phyloP scores from a whole-genome alignment of 495 filamentous ascomycete species.

The Penicillium manginii region DNA sequence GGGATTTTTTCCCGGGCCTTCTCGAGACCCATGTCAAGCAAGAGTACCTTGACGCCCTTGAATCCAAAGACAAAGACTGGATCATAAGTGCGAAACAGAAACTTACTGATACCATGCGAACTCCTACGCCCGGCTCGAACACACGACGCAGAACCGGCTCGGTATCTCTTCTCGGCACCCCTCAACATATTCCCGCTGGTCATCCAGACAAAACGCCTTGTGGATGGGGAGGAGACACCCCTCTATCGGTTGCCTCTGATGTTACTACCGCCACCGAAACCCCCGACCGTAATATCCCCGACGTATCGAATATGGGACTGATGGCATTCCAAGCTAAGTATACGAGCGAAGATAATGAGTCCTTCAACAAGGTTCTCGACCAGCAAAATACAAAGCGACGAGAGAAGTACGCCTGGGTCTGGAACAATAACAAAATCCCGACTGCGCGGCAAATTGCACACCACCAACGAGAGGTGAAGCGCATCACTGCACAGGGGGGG shows the following conservation, averaged over 20 bases:
- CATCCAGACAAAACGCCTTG: slow-evolving; percentile 54
- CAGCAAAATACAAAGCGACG: slow-evolving; percentile 83
- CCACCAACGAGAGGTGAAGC: slow-evolving; percentile 65
- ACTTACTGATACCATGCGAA: slow-evolving; percentile 76
- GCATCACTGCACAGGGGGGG: slow-evolving; percentile 55
- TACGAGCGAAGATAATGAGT: slow-evolving; percentile 96
- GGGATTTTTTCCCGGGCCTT: slow-evolving; percentile 95
- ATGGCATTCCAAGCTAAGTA: slow-evolving; percentile 88
- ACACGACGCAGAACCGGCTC: slow-evolving; percentile 38
- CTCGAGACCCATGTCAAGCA: slow-evolving; percentile 83
- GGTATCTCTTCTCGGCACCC: slow-evolving; percentile 27
- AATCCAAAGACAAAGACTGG: slow-evolving; percentile 82
- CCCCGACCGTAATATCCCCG: slow-evolving; percentile 56
- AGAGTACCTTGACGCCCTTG: slow-evolving; percentile 89
- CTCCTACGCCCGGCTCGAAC: slow-evolving; percentile 61
- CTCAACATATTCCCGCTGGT: slow-evolving; percentile 40
- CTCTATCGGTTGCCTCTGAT: slow-evolving; percentile 59
- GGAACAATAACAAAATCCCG: slow-evolving; percentile 85
- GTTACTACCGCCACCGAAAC: slow-evolving; percentile 29
- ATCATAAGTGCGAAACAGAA: slow-evolving; percentile 76
- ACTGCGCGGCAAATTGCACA: slow-evolving; percentile 84
- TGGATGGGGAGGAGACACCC: slow-evolving; percentile 66
- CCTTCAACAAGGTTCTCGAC: slow-evolving; percentile 89
- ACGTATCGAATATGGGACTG: slow-evolving; percentile 77
- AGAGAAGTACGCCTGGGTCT: slow-evolving; percentile 86